These are phyloP conservation scores for Backusella parvicylindrica DNA, from an alignment of 192 early-diverging fungal species.

Conservation along the genomic window DNA sequence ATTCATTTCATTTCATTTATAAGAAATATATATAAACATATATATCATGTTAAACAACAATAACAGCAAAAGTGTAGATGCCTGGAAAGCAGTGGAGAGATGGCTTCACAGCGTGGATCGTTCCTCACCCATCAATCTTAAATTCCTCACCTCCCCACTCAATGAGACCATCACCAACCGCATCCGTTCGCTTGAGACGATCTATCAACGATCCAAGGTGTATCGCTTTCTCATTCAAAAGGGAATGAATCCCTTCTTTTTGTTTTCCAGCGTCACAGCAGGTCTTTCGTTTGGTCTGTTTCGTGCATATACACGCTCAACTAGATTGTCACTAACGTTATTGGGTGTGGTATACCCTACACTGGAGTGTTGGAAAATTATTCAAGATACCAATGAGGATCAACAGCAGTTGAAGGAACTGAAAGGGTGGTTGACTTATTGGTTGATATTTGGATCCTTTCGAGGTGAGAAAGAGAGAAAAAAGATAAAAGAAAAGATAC, in stretches of 20 bases:
- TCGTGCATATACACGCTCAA: slow-evolving; percentile 35
- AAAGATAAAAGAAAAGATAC: background rate
- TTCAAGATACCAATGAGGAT: slow-evolving; percentile 32
- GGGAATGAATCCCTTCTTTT: slow-evolving; percentile 17
- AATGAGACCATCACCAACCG: slow-evolving; percentile 4
- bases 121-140: slow-evolving; percentile 24
- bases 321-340: slow-evolving; percentile 40
- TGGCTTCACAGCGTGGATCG: background rate
- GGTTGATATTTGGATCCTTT: slow-evolving; percentile 54
- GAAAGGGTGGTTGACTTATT: slow-evolving; percentile 57
- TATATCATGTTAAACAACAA: background rate
- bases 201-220: slow-evolving; percentile 10
- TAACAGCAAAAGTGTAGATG: background rate
- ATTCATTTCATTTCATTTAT: background rate
- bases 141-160: slow-evolving; percentile 14
- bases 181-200: slow-evolving; percentile 12
- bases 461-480: slow-evolving; percentile 22
- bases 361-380: slow-evolving; percentile 40
- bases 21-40: too few relatives aligned
- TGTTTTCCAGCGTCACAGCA: slow-evolving; percentile 15
- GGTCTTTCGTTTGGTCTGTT: slow-evolving; percentile 23
- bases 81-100: background rate
- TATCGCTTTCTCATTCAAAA: slow-evolving; percentile 19
- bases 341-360: slow-evolving; percentile 52
- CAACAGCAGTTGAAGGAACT: slow-evolving; percentile 32